Conservation (phyloP, 768 basidiomycete genomes). For the Naganishia onofrii region DNA sequence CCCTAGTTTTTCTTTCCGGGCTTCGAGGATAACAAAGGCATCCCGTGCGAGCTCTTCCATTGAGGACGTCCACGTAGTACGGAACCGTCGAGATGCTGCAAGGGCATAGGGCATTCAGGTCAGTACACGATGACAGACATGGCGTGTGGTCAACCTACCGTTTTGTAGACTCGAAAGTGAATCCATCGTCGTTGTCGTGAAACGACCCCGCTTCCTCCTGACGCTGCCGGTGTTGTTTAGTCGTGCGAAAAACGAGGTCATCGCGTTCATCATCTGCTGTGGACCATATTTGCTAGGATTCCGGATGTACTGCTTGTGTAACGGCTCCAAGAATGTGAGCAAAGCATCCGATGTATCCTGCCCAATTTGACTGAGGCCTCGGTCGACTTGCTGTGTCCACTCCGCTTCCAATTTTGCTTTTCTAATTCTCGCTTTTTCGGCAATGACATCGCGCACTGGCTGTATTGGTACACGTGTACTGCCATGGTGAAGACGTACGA, state of each 20-base stretch:
- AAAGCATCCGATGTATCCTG: background rate
- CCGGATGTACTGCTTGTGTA: conserved; percentile 27
- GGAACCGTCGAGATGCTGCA: conserved; percentile 53
- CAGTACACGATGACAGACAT: background rate
- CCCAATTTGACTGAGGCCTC: background rate
- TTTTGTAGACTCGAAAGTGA: background rate
- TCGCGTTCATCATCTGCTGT: conserved; percentile 15
- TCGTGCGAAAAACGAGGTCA: conserved; percentile 7
- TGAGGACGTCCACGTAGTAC: conserved; percentile 77
- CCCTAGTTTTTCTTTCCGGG: conserved; percentile 5
- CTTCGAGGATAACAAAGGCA: conserved; percentile 58
- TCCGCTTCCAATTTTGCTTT: conserved; percentile 11
- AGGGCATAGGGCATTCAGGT: background rate
- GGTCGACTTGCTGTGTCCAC: conserved; percentile 14
- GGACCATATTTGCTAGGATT: conserved; percentile 19
- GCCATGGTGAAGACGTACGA: background rate
- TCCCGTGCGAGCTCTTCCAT: conserved; percentile 87
- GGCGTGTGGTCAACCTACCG: background rate
- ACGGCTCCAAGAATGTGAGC: conserved; percentile 9
- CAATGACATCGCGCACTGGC: conserved; percentile 21
- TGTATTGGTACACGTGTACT: conserved; percentile 3
- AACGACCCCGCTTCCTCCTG: background rate
- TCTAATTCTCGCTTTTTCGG: conserved; percentile 13
- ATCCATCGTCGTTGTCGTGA: background rate
- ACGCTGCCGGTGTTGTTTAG: background rate